A percentile compares a stretch with the other conserved stretches of the same genome.
phyloP scores from a whole-genome alignment of 495 filamentous ascomycete species.

The Penicillium turbatum region DNA sequence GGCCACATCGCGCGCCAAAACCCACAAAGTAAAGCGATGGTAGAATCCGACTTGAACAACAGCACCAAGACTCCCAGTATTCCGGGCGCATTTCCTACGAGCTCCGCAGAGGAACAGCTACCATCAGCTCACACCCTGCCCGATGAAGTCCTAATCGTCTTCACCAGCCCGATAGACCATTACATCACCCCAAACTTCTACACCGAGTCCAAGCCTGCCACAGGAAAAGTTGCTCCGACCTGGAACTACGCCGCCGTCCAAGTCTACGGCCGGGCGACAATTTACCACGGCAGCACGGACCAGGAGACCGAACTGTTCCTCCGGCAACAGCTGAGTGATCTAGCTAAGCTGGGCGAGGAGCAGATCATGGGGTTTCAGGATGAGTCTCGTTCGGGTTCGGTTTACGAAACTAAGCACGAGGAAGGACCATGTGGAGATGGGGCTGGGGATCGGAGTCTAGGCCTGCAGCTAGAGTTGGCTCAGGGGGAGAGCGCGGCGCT shows the following conservation, averaged over 20 bases:
- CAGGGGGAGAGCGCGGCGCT: neutral
- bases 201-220: slow-evolving; percentile 50
- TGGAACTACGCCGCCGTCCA: slow-evolving; percentile 60
- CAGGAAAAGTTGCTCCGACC: slow-evolving; percentile 57
- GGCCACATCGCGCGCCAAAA: slow-evolving; percentile 50
- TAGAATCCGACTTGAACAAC: slow-evolving; percentile 34
- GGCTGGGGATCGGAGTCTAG: neutral
- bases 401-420: neutral
- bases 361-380: slow-evolving; percentile 42
- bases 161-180: slow-evolving; percentile 47
- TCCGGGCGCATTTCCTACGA: slow-evolving; percentile 1
- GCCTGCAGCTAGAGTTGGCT: too few species aligned
- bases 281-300: slow-evolving; percentile 41
- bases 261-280: slow-evolving; percentile 46
- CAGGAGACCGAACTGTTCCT: slow-evolving; percentile 39
- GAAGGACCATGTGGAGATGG: neutral
- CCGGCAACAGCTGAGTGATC: slow-evolving; percentile 41
- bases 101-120: neutral
- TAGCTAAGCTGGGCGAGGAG: slow-evolving; percentile 43
- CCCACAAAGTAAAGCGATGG: slow-evolving; percentile 51
- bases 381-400: neutral
- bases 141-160: slow-evolving; percentile 45
- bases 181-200: slow-evolving; percentile 62
- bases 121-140: slow-evolving; percentile 11
- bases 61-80: slow-evolving; percentile 4